A percentile compares a stretch with the other conserved stretches of the same genome.
Evolutionary conservation across 306 rosid genomes (phyloP).

Genomic region (Castanospermum australe): DNA sequence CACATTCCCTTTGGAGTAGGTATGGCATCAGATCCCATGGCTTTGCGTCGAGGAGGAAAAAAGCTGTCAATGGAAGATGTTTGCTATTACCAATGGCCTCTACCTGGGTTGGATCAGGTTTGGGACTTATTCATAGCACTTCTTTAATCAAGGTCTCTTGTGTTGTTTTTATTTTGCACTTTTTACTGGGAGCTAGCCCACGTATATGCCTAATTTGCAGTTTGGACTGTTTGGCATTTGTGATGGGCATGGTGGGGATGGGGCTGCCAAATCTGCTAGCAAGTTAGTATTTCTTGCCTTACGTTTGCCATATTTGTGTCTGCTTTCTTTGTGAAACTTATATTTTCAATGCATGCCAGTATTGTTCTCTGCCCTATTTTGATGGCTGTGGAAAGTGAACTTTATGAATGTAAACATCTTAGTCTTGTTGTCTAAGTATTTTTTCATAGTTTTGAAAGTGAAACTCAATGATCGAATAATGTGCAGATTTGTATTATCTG

Average conservation of each 20-base stretch:
- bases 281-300: constrained; percentile 65
- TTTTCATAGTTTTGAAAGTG: not conserved
- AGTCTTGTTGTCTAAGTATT: not conserved
- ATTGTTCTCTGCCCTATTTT: constrained; percentile 1
- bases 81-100: constrained; percentile 92
- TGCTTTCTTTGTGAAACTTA: constrained; percentile 11
- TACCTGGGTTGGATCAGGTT: constrained; percentile 91
- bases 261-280: constrained; percentile 91
- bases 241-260: constrained; percentile 97
- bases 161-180: constrained; percentile 19
- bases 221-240: constrained; percentile 91
- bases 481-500: constrained; percentile 2
- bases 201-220: constrained; percentile 53
- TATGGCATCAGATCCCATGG: constrained; percentile 94
- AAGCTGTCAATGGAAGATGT: constrained; percentile 94
- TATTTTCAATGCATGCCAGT: not conserved
- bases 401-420: constrained; percentile 1
- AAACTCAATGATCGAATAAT: not conserved
- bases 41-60: constrained; percentile 93
- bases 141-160: constrained; percentile 14
- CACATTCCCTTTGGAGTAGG: constrained; percentile 87
- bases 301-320: constrained; percentile 26
- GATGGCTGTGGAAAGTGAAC: not conserved
- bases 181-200: constrained; percentile 37
- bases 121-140: constrained; percentile 18